Conservation (phyloP, 2,329 filamentous ascomycete species). For the Colletotrichum aenigma region DNA sequence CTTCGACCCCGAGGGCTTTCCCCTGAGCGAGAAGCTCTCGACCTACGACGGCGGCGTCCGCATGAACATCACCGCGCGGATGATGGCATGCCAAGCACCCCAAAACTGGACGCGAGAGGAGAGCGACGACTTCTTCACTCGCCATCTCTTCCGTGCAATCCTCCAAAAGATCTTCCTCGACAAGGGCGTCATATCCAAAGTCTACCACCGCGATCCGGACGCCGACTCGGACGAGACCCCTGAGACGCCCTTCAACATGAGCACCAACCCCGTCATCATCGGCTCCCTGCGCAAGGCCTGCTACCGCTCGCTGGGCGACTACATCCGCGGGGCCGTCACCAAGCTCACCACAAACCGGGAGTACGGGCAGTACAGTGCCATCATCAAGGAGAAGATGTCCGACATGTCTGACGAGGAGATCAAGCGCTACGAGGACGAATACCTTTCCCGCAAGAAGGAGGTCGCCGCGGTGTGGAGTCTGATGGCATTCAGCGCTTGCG, state of each 20-base stretch:
- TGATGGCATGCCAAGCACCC: constrained; percentile 98
- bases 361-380: constrained; percentile 62
- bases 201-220: constrained; percentile 44
- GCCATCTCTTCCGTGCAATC: constrained; percentile 91
- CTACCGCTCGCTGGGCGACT: constrained; percentile 76
- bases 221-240: constrained; percentile 27
- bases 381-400: constrained; percentile 69
- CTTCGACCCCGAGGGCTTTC: constrained; percentile 91
- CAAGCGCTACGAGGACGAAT: constrained; percentile 69
- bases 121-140: constrained; percentile 86
- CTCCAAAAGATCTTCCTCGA: constrained; percentile 94
- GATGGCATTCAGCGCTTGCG: constrained; percentile 93
- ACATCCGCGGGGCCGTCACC: constrained; percentile 78
- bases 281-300: constrained; percentile 82
- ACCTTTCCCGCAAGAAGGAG: constrained; percentile 73
- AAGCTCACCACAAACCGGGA: constrained; percentile 70
- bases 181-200: constrained; percentile 72
- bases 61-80: constrained; percentile 93
- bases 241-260: constrained; percentile 53
- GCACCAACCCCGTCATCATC: constrained; percentile 82
- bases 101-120: constrained; percentile 86
- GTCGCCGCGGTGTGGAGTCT: constrained; percentile 88
- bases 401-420: constrained; percentile 78
- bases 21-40: constrained; percentile 78
- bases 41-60: constrained; percentile 70